Conservation (phyloP, 2,329 filamentous ascomycete genomes). For the Epicoccum sorghinum region DNA sequence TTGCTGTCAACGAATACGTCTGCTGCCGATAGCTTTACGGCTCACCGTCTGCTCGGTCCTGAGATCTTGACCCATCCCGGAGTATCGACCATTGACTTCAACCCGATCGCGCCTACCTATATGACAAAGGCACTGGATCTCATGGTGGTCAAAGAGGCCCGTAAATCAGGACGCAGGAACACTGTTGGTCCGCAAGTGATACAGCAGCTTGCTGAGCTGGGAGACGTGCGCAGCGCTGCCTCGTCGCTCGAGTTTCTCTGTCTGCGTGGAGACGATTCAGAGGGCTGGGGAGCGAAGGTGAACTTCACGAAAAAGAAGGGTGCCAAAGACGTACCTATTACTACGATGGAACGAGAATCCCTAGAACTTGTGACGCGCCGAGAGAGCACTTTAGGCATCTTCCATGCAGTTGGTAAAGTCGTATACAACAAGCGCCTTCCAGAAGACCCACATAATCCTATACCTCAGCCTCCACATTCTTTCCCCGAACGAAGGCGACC, state of each 20-base stretch:
- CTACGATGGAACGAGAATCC: slow-evolving; percentile 77
- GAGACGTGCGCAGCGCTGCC: slow-evolving; percentile 91
- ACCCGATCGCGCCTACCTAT: slow-evolving; percentile 84
- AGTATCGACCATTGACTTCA: slow-evolving; percentile 86
- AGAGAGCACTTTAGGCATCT: slow-evolving; percentile 89
- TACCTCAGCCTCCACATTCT: slow-evolving; percentile 54
- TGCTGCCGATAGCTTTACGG: slow-evolving; percentile 88
- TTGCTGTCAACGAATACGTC: slow-evolving; percentile 84
- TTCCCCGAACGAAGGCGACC: slow-evolving; percentile 53
- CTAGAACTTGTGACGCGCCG: slow-evolving; percentile 82
- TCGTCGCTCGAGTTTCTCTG: slow-evolving; percentile 93
- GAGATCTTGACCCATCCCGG: slow-evolving; percentile 83
- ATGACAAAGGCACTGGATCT: slow-evolving; percentile 83
- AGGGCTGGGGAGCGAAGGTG: slow-evolving; percentile 82
- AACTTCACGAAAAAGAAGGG: slow-evolving; percentile 65
- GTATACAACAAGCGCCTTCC: slow-evolving; percentile 89
- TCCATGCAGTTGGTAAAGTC: slow-evolving; percentile 94
- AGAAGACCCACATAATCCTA: slow-evolving; percentile 40
- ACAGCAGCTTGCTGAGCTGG: slow-evolving; percentile 80
- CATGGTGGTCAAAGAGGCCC: slow-evolving; percentile 83
- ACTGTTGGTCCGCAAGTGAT: slow-evolving; percentile 81
- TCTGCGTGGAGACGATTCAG: slow-evolving; percentile 76
- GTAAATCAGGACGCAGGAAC: slow-evolving; percentile 73
- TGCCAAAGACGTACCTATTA: slow-evolving; percentile 66
- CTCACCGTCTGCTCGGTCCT: slow-evolving; percentile 84